Base-by-base conservation (phyloP, 768 basidiomycete genomes). In the Pleurotus citrinopileatus region DNA sequence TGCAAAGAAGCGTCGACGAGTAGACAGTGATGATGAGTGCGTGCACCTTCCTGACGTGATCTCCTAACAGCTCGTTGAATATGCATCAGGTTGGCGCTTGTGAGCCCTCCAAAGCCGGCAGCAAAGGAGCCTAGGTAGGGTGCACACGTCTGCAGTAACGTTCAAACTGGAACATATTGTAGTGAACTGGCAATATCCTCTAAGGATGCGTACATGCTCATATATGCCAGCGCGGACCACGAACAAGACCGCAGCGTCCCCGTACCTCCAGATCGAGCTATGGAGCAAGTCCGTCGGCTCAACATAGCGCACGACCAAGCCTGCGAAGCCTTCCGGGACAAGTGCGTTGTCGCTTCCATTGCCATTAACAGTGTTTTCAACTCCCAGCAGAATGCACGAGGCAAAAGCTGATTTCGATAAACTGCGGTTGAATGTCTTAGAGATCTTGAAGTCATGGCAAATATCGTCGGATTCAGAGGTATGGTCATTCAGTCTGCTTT, bases 121-220 rank as follows among this genome's bases (percentile, higher is more conserved):
- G 13, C 29, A 1, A 32, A 29, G 47, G 9, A 25, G 6, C 19
- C 52, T 0, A 29, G 38, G 38, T 42, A 19, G 34, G n/a, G 10
- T n/a, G 15, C 17, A 42, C 52, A 3, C 17, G 17, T 40, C 38
- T 40, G 10, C 15, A 40, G 17, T n/a, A 7, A 13, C 7, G 2
- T 7, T 12, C 38, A 19, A 9, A 12, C n/a, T 3, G 5, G 26
- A 19, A 51, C 34, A 15, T 23, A n/a, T 19, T 23, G 50, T 60
- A 81, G 78, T 56, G 72, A 76, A n/a, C n/a, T n/a, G n/a, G n/a
- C n/a, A 34, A 77, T 89, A 58, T 75, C 81, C 2, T 94, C 93
- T 1, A 89, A 81, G 69, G 93, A 97, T 61, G 93, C 92, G 4
- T 97, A 98, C 69, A 96, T 98, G 94, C 78, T 98, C 27, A 86